Evolutionary conservation across 768 basidiomycete species (phyloP).

Genomic region (Amanita rimosa): DNA sequence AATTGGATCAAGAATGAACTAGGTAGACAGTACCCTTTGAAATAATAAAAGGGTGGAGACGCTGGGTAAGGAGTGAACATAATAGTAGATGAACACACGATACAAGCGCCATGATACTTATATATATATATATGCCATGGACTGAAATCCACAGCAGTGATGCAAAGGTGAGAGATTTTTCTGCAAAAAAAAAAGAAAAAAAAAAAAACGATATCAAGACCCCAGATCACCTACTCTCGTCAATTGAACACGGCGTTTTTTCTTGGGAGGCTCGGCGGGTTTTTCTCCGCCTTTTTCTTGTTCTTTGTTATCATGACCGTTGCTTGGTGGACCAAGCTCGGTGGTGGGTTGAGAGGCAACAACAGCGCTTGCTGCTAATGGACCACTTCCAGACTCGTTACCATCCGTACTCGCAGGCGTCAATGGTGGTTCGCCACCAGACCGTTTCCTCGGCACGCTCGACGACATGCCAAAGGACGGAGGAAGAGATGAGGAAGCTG

Average conservation of each 20-base stretch:
- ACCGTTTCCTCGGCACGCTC: slow-evolving; percentile 24
- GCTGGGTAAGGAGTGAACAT: neutral
- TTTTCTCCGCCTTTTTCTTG: slow-evolving; percentile 1
- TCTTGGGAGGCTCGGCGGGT: slow-evolving; percentile 5
- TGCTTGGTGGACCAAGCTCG: neutral
- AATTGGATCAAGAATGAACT: neutral
- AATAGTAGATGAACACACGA: neutral
- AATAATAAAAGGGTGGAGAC: neutral
- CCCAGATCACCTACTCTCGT: slow-evolving; percentile 8
- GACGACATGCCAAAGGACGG: slow-evolving; percentile 11
- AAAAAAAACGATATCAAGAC: neutral
- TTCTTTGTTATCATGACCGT: slow-evolving; percentile 3
- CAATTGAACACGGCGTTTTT: slow-evolving; percentile 7
- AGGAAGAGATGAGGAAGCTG: neutral
- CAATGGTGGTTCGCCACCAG: slow-evolving; percentile 27
- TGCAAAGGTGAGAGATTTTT: no score
- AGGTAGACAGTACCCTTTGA: neutral
- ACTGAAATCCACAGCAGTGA: neutral
- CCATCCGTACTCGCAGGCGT: slow-evolving; percentile 41
- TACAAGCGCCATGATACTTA: slow-evolving; percentile 2
- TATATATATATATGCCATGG: neutral
- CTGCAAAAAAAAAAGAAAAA: no score
- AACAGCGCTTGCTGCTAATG: slow-evolving; percentile 4
- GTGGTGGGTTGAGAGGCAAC: slow-evolving; percentile 11
- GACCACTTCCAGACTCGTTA: slow-evolving; percentile 13